A percentile compares a stretch with the other conserved stretches of the same genome.
Evolutionary conservation across 495 filamentous ascomycete species (phyloP).

Genomic region (Penicillium salamii): DNA sequence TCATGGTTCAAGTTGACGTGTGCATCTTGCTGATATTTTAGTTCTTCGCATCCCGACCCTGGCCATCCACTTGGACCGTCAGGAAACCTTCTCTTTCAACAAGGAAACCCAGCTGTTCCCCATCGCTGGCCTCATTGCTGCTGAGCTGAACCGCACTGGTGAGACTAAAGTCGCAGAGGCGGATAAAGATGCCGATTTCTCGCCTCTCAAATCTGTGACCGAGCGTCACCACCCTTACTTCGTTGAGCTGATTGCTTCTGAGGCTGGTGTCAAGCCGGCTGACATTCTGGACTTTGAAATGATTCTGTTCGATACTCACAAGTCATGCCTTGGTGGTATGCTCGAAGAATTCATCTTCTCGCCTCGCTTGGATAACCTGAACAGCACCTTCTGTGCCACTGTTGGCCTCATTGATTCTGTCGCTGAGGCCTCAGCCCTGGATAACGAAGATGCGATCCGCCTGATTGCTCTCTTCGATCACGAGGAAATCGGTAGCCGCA

Average conservation of each 20-base stretch:
- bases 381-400: conserved; percentile 88
- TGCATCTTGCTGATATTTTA: conserved; percentile 17
- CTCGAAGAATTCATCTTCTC: conserved; percentile 95
- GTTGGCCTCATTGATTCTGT: conserved; percentile 79
- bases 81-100: conserved; percentile 84
- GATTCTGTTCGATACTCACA: conserved; percentile 92
- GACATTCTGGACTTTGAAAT: conserved; percentile 93
- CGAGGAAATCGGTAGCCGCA: conserved; percentile 91
- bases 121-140: conserved; percentile 81
- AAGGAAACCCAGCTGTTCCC: conserved; percentile 95
- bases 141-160: conserved; percentile 77
- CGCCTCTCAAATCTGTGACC: conserved; percentile 69
- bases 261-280: conserved; percentile 63
- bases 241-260: conserved; percentile 78
- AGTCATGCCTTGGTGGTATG: conserved; percentile 81
- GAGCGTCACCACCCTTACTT: conserved; percentile 89
- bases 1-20: background rate
- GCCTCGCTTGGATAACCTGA: conserved; percentile 86
- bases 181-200: conserved; percentile 45
- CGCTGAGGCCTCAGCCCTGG: conserved; percentile 55
- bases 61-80: conserved; percentile 88
- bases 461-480: conserved; percentile 94
- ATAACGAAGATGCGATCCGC: conserved; percentile 77
- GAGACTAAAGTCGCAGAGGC: conserved; percentile 32
- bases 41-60: conserved; percentile 87